Conservation (phyloP, 306 rosid species). For the Begonia fuchsioides region DNA sequence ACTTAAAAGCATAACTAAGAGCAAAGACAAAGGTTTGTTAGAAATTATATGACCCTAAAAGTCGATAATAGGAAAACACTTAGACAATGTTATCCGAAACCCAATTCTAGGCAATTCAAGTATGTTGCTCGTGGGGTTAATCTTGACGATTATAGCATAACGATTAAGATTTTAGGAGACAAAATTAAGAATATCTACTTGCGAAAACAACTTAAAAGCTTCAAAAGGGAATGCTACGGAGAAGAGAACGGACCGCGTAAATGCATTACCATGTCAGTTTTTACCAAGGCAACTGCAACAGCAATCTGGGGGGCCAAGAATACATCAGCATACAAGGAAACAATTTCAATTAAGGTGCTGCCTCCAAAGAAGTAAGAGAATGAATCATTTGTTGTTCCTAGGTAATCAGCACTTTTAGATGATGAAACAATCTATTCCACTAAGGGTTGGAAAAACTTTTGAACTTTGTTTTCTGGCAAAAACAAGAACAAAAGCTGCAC, state of each 20-base stretch:
- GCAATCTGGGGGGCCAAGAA: conserved; percentile 33
- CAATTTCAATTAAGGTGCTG: conserved; percentile 2
- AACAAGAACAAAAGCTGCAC: too few relatives aligned
- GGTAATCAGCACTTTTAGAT: too few relatives aligned
- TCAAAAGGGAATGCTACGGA: not conserved
- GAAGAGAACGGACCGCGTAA: not conserved
- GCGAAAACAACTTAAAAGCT: not conserved
- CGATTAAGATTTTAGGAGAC: not conserved
- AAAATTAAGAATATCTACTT: not conserved
- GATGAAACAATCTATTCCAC: too few relatives aligned
- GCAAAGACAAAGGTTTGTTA: too few relatives aligned
- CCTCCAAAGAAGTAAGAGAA: too few relatives aligned
- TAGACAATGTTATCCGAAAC: not conserved
- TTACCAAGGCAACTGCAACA: conserved; percentile 8
- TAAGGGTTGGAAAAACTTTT: too few relatives aligned
- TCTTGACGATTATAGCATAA: too few relatives aligned
- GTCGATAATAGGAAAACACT: not conserved
- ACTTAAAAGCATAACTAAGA: too few relatives aligned
- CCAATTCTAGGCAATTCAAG: not conserved
- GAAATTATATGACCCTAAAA: too few relatives aligned
- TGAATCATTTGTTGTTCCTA: too few relatives aligned
- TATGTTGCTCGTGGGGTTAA: too few relatives aligned
- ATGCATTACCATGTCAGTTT: conserved; percentile 20
- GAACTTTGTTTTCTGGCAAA: too few relatives aligned
- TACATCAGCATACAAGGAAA: conserved; percentile 22